Evolutionary conservation across 2,329 filamentous ascomycete genomes (phyloP).

Genomic region (Alternaria postmessia): DNA sequence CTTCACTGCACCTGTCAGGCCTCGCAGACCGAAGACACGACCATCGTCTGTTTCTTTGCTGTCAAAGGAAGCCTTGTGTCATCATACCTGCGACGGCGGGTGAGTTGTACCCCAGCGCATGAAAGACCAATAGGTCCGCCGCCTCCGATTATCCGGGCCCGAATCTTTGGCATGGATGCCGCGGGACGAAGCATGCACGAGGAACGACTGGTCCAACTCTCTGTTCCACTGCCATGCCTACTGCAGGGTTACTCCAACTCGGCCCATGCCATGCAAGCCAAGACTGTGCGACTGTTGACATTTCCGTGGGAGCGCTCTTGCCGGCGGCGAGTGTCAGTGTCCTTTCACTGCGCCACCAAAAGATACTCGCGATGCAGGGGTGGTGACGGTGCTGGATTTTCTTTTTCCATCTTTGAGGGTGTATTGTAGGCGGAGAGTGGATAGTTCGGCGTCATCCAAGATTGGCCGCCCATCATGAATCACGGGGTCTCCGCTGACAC

Average conservation of each 20-base stretch:
- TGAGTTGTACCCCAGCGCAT: conserved; percentile 20
- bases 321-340: conserved; percentile 1
- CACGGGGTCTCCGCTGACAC: neutral
- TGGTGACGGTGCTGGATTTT: neutral
- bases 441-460: neutral
- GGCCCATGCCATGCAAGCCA: conserved; percentile 6
- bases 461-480: neutral
- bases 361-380: neutral
- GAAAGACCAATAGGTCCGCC: conserved; percentile 12
- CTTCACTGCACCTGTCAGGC: conserved; percentile 6
- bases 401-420: neutral
- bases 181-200: conserved; percentile 22
- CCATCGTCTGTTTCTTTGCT: conserved; percentile 1
- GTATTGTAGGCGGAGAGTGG: neutral
- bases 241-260: conserved; percentile 7
- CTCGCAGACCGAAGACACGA: neutral
- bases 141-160: conserved; percentile 9
- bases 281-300: conserved; percentile 2
- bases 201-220: conserved; percentile 19
- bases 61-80: conserved; percentile 8
- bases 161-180: conserved; percentile 17
- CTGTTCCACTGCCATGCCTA: conserved; percentile 15
- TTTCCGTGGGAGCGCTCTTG: conserved; percentile 6
- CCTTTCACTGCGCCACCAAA: neutral
- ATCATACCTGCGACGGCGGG: conserved; percentile 5